Conservation (phyloP, 768 basidiomycete genomes). For the Mycena vulgaris region DNA sequence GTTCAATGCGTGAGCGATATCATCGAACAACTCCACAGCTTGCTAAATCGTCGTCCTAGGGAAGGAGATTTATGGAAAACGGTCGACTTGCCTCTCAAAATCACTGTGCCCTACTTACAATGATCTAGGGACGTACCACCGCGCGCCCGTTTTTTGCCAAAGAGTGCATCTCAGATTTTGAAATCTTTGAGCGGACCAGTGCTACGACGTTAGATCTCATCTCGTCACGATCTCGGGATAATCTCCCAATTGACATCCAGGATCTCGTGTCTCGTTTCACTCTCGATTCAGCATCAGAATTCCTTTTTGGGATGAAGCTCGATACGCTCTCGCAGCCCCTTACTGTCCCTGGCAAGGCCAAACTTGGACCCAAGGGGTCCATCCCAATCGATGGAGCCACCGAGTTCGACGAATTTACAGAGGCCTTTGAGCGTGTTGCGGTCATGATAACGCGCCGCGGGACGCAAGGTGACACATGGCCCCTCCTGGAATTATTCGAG, state of each 20-base stretch:
- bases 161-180: constrained; percentile 64
- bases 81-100: background rate
- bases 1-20: constrained; percentile 55
- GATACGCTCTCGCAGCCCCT: constrained; percentile 56
- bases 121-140: constrained; percentile 58
- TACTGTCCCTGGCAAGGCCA: constrained; percentile 46
- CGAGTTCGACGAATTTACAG: constrained; percentile 58
- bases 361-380: constrained; percentile 50
- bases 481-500: constrained; percentile 29
- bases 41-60: background rate
- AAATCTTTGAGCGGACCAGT: constrained; percentile 59
- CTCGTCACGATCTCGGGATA: constrained; percentile 32
- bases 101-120: background rate
- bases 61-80: constrained; percentile 28
- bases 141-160: constrained; percentile 66
- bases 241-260: constrained; percentile 56
- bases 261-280: constrained; percentile 54
- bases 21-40: background rate
- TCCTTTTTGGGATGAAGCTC: constrained; percentile 62
- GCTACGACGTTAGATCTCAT: constrained; percentile 48
- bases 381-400: constrained; percentile 49
- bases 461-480: constrained; percentile 23
- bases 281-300: constrained; percentile 56
- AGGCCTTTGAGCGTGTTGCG: constrained; percentile 51
- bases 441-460: constrained; percentile 22